Evolutionary conservation across 305 asterid genomes (phyloP), one percentile per base, ranked within the genome.

Genomic region (Fraxinus baroniana): DNA sequence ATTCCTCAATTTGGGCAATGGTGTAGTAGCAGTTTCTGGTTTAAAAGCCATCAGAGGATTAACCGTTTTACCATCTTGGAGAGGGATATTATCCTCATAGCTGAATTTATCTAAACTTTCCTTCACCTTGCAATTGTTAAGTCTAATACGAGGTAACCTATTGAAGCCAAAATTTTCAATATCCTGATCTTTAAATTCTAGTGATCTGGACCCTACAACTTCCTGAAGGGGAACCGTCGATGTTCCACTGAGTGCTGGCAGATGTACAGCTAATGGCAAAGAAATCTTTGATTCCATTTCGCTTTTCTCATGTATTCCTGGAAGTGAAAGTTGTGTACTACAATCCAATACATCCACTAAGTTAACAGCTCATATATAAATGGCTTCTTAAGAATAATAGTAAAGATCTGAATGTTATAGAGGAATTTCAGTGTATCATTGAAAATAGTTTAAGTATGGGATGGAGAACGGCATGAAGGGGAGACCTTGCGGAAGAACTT

Each of bases 401-500:
- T 3, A 62, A 62, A 62, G 17, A 62, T 22, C 72, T 22, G 70
- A 62, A 62, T 62, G 72, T 62, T 12, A 62, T 62, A 22, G 72
- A 22, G 72, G 71, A 22, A 62, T 20, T 62, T 62, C 72, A 8
- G 72, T 9, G 28, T 62, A 62, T 62, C 33, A 22, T 62, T 62
- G 33, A 62, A 62, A 8, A 62, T 22, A 24, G 10, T 24, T 22
- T 2, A 7, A 22, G 71, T 22, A 62, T 9, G 33, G 2, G 17
- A 62, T 22, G 32, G 33, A 2, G n/a, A 62, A 64, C 75, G 28
- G 73, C 13, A 79, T 60, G 4, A 26, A 70, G 17, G 57, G 28
- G 24, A 41, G 17, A 87, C 90, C 90, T 83, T 81, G 88, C 85
- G 36, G 81, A 76, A 71, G 80, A 52, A 57, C 89, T 83, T 1